These are phyloP conservation scores for Cytospora paraplurivora DNA, from an alignment of 2,329 filamentous ascomycete genomes.

Conservation along the genomic window DNA sequence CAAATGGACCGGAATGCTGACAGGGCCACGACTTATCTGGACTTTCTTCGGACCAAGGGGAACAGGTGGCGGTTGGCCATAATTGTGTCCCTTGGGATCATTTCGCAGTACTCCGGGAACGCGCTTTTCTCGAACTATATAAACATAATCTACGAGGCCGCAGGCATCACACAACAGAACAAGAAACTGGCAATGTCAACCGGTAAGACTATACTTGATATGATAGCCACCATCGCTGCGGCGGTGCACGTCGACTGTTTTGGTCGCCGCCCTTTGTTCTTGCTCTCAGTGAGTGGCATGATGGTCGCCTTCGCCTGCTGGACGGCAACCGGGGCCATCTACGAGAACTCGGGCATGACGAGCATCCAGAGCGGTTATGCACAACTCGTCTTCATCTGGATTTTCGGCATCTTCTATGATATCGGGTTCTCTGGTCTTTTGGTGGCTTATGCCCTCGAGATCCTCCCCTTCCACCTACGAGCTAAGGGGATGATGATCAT, in stretches of 20 bases:
- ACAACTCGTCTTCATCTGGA: slow-evolving; percentile 61
- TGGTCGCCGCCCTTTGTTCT: slow-evolving; percentile 53
- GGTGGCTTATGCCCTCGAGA: slow-evolving; percentile 59
- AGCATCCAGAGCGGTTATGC: slow-evolving; percentile 49
- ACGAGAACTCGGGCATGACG: slow-evolving; percentile 47
- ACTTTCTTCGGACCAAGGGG: slow-evolving; percentile 60
- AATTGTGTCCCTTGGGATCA: slow-evolving; percentile 61
- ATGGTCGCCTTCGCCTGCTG: slow-evolving; percentile 48
- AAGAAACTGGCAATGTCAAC: slow-evolving; percentile 50
- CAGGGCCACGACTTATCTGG: slow-evolving; percentile 54
- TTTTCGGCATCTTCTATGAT: slow-evolving; percentile 62
- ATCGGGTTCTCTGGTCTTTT: slow-evolving; percentile 62
- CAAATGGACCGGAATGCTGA: slow-evolving; percentile 52
- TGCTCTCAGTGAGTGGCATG: slow-evolving; percentile 52
- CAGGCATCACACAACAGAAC: slow-evolving; percentile 57
- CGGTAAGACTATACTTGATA: slow-evolving; percentile 58
- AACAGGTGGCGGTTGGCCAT: slow-evolving; percentile 63
- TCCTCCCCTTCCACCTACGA: slow-evolving; percentile 60
- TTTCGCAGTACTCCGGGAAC: slow-evolving; percentile 67
- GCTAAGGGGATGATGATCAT: slow-evolving; percentile 65
- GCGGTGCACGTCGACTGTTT: slow-evolving; percentile 50
- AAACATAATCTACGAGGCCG: slow-evolving; percentile 58
- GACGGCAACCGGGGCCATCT: slow-evolving; percentile 53
- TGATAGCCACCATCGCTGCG: slow-evolving; percentile 56
- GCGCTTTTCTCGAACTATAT: slow-evolving; percentile 66